Evolutionary conservation across 75 land plant species (phyloP).

Genomic region (Sequoia sempervirens): DNA sequence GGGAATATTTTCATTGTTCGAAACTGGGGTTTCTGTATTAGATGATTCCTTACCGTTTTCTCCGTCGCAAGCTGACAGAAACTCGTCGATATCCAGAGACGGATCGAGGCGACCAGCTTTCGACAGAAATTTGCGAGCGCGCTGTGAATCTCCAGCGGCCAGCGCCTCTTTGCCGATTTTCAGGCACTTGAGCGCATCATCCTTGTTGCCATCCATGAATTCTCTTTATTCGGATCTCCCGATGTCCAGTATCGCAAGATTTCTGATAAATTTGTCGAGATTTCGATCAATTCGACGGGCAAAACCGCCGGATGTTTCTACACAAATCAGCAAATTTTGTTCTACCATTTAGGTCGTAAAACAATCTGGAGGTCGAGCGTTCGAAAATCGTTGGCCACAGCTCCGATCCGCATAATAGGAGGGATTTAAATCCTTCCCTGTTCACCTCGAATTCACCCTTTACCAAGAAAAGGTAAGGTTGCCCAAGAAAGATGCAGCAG

Average conservation of each 20-base stretch:
- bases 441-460: not conserved
- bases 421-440: not conserved
- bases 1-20: not conserved
- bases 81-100: conserved; percentile 42
- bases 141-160: conserved; percentile 47
- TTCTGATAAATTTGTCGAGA: not conserved
- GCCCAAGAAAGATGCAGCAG: not conserved
- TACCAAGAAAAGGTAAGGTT: not conserved
- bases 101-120: conserved; percentile 79
- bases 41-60: conserved; percentile 2
- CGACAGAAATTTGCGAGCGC: conserved; percentile 62
- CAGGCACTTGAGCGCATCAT: conserved; percentile 68
- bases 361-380: not conserved
- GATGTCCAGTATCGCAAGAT: not conserved
- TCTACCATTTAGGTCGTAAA: not conserved
- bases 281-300: not conserved
- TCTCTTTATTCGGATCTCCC: not conserved
- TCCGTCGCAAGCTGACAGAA: conserved; percentile 26
- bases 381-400: not conserved
- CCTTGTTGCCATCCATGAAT: conserved; percentile 88
- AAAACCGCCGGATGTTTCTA: not conserved
- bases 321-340: not conserved
- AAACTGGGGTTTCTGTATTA: not conserved
- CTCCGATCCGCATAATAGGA: not conserved
- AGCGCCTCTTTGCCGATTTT: conserved; percentile 60